Evolutionary conservation across 208 protist species (phyloP).

Genomic region (Zelonia costaricensis): DNA sequence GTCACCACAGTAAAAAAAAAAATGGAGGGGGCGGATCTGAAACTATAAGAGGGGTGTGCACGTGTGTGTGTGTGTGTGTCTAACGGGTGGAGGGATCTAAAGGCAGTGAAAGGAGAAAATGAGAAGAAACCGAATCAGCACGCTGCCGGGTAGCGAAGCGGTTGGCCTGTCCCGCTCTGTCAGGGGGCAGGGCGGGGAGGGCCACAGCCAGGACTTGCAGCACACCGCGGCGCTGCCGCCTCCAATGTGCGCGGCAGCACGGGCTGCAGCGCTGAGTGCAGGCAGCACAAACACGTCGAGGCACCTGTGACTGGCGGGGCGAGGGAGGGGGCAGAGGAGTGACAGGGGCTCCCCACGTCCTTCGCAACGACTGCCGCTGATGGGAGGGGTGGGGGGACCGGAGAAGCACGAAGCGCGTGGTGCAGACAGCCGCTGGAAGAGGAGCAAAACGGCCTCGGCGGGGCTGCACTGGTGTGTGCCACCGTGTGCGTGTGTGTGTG

Average conservation of each 20-base stretch:
- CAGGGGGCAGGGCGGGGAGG: no score
- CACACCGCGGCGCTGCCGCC: no score
- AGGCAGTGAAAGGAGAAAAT: not conserved
- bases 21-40: not conserved
- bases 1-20: not conserved
- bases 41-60: not conserved
- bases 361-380: no score
- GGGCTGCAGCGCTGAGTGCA: no score
- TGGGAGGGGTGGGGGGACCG: not conserved
- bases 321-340: slow-evolving; percentile 12
- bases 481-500: not conserved
- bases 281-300: no score
- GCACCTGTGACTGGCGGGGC: no score
- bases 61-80: not conserved
- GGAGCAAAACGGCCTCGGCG: not conserved
- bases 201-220: no score
- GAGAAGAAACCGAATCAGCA: not conserved
- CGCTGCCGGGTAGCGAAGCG: no score
- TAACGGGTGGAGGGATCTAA: not conserved
- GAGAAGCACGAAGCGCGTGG: not conserved
- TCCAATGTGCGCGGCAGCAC: no score
- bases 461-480: not conserved
- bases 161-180: no score
- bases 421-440: not conserved
- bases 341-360: no score